Percentiles rank a stretch among this genome's conserved stretches.
Conservation (phyloP, 140 eudicot species). For the Anethum foeniculum region DNA sequence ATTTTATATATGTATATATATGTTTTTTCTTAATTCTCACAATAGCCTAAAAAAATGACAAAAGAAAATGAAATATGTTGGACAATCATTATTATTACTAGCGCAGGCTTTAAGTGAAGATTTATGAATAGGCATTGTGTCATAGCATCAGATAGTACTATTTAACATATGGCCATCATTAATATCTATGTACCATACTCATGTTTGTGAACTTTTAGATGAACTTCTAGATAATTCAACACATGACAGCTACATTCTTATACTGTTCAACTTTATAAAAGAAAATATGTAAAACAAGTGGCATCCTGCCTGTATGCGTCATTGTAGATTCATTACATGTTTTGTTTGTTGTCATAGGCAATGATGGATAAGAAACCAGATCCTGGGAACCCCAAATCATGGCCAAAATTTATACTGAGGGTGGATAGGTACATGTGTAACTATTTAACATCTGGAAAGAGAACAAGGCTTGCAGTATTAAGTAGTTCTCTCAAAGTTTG, state of each 20-base stretch:
- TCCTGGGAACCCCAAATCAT: constrained; percentile 74
- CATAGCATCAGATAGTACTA: not conserved
- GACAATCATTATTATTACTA: not conserved
- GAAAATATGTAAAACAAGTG: not conserved
- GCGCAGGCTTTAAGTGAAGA: not conserved
- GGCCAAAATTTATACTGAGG: constrained; percentile 75
- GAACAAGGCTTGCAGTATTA: constrained; percentile 57
- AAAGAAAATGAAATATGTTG: not conserved
- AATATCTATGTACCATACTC: not conserved
- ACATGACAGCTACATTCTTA: not conserved
- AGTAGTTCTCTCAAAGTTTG: constrained; percentile 88
- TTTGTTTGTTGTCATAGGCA: constrained; percentile 38
- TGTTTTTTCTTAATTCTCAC: not conserved
- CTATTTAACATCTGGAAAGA: constrained; percentile 82
- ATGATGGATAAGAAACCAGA: constrained; percentile 56
- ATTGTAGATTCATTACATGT: not conserved
- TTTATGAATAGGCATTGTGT: not conserved
- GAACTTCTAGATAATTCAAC: not conserved
- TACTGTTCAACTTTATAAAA: not conserved
- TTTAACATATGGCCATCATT: not conserved
- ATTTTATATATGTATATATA: not conserved
- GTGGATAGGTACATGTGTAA: constrained; percentile 81
- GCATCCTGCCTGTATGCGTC: not conserved
- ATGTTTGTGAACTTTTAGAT: not conserved
- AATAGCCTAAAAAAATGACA: not conserved